Percentiles rank a stretch among this genome's conserved stretches.
phyloP scores from a whole-genome alignment of 202 grass and related monocot species.

The Digitaria exilis region DNA sequence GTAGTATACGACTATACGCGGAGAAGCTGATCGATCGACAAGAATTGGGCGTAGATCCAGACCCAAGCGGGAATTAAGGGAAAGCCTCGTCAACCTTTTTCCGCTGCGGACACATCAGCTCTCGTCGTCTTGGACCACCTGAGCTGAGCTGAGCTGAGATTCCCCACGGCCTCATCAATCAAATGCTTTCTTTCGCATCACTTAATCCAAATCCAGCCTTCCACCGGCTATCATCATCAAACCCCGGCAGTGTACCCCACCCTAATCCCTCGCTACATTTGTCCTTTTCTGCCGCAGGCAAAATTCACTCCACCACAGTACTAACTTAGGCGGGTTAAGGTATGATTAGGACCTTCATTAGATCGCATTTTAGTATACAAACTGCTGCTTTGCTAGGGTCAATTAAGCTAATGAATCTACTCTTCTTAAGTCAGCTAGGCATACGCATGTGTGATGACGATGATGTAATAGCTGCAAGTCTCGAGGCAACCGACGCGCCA shows the following conservation, averaged over 20 bases:
- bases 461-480: constrained; percentile 39
- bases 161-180: not conserved
- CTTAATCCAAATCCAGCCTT: not conserved
- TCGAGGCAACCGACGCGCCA: constrained; percentile 39
- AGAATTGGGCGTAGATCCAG: not conserved
- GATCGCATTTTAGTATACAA: not conserved
- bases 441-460: constrained; percentile 36
- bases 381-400: not conserved
- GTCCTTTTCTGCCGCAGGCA: not conserved
- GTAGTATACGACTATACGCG: no score
- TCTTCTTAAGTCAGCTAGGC: not conserved
- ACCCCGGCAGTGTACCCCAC: not conserved
- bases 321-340: not conserved
- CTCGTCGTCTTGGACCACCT: constrained; percentile 3
- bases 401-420: not conserved
- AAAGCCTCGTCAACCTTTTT: constrained; percentile 5
- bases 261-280: not conserved
- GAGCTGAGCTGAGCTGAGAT: not conserved
- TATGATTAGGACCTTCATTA: not conserved
- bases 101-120: constrained; percentile 8
- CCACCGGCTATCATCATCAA: not conserved
- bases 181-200: not conserved
- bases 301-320: not conserved
- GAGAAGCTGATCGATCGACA: not conserved
- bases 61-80: constrained; percentile 31